A percentile compares a stretch with the other conserved stretches of the same genome.
Conservation (phyloP, 331 rosid species). For the Pyracantha coccinea region DNA sequence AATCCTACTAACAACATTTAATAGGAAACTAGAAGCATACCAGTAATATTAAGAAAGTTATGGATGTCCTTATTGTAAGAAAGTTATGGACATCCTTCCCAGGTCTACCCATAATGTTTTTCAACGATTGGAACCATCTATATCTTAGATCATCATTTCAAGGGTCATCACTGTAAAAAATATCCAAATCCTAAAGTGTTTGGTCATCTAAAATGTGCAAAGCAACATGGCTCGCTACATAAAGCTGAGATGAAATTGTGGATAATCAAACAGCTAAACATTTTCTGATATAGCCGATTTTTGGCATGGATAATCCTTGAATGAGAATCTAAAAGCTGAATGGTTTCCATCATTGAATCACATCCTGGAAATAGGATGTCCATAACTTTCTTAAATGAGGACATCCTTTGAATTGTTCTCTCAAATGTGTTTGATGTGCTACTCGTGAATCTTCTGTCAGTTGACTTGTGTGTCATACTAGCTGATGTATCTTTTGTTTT, state of each 20-base stretch:
- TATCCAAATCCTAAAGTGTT: background rate
- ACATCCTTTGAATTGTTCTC: background rate
- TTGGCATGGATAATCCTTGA: background rate
- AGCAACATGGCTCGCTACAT: background rate
- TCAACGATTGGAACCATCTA: background rate
- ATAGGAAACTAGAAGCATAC: background rate
- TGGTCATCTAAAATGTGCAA: background rate
- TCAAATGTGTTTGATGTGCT: background rate
- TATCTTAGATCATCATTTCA: background rate
- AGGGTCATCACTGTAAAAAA: background rate
- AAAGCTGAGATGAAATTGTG: background rate
- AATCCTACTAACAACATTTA: background rate
- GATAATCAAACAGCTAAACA: background rate
- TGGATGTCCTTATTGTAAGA: background rate
- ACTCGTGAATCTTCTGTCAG: background rate
- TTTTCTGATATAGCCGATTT: background rate
- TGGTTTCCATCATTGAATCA: background rate
- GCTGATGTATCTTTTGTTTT: conserved; percentile 25
- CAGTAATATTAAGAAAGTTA: background rate
- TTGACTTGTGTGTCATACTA: conserved; percentile 8
- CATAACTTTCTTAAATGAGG: background rate
- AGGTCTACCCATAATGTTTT: background rate
- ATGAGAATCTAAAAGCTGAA: background rate
- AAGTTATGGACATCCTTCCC: background rate
- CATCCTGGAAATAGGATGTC: background rate